Conservation (phyloP, 768 basidiomycete genomes). For the Hydnomerulius pinastri region DNA sequence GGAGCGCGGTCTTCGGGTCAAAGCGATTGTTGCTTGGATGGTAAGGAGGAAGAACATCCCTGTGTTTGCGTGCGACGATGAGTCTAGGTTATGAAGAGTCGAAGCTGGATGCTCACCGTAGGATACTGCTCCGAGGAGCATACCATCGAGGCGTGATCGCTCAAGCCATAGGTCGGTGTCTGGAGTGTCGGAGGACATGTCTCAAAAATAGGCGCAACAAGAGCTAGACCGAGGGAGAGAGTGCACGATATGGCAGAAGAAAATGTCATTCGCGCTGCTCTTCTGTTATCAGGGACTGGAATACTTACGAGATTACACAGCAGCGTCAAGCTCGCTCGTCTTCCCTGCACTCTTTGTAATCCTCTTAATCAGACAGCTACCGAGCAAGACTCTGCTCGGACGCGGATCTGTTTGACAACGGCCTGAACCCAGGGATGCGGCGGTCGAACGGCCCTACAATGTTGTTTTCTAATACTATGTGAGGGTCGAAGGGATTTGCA, state of each 20-base stretch:
- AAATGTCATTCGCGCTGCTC: not conserved
- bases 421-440: too few species aligned
- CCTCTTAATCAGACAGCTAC: too few species aligned
- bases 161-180: conserved; percentile 29
- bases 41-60: conserved; percentile 26
- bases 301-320: too few species aligned
- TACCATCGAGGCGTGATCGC: conserved; percentile 26
- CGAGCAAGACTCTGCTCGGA: too few species aligned
- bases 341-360: too few species aligned
- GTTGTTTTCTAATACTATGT: too few species aligned
- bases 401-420: too few species aligned
- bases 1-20: conserved; percentile 4
- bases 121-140: conserved; percentile 18
- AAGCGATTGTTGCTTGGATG: conserved; percentile 13
- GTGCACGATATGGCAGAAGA: not conserved
- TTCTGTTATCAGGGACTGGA: too few species aligned
- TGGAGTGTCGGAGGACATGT: conserved; percentile 20
- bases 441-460: too few species aligned
- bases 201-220: too few species aligned
- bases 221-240: not conserved
- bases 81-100: not conserved
- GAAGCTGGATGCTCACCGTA: conserved; percentile 17
- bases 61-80: conserved; percentile 1
- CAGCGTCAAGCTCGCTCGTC: too few species aligned
- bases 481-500: too few species aligned